Base-by-base conservation (phyloP, 208 protist genomes). In the Crithidia bombi region DNA sequence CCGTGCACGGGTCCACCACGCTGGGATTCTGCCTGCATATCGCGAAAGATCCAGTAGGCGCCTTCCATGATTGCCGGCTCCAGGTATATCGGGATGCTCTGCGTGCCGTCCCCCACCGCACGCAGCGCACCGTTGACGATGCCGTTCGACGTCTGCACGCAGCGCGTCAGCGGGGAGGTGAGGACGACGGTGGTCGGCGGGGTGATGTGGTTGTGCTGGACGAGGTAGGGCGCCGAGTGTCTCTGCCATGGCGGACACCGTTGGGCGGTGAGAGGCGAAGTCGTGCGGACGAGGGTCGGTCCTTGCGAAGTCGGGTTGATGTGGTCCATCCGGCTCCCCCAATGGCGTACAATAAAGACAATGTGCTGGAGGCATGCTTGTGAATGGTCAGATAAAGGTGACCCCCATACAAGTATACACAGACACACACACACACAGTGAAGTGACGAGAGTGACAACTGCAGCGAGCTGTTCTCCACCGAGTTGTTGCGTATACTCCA, bases 311-410 rank as follows among this genome's bases (percentile, higher is more conserved):
- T 58, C 35, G 14, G 69, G 46, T 88, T 43, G 49, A 68, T 77
- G 69, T 86, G 73, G 58, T 92, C 86, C 44, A 73, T 36, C 15
- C 86, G 73, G n/a, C n/a, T n/a, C 51, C 90, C 83, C 39, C 83
- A 75, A 50, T 92, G 86, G 32, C 86, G 86, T 3, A 81, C 81
- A 56, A 65, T 51, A 43, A 65, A 65, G 59, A 65, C 54, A n/a
- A n/a, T 65, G 59, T 21, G 59, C 59, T 3, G 59, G 59, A 10
- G 59, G 59, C 59, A 65, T 65, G 6, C 23, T 30, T 6, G 15
- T 15, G 36, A 12, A 41, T 41, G 36, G 36, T 15, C 15, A 30
- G 54, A 23, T 15, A 5, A 28, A 17, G 5, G 6, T 6, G 15
- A 35, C 25, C 25, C 5, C 5, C 7, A 59, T n/a, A n/a, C n/a